Conservation (phyloP, 495 filamentous ascomycete species). For the Talaromyces stipitatus region DNA sequence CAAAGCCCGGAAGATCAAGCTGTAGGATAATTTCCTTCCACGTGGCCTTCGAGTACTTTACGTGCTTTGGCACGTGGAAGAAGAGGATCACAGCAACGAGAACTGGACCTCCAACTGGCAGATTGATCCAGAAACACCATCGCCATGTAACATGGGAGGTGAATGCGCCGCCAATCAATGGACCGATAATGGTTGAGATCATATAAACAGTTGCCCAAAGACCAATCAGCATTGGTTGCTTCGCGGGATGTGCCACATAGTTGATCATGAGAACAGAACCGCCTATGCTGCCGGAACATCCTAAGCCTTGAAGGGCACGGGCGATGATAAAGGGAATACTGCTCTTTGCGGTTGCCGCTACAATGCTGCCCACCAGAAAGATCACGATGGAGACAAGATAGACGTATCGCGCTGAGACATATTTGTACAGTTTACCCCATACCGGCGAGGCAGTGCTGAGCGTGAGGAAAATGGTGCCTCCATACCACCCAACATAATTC, state of each 20-base stretch:
- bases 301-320: not conserved
- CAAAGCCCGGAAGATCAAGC: constrained; percentile 19
- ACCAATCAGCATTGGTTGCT: not conserved
- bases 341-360: no score
- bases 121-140: constrained; percentile 73
- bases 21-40: constrained; percentile 23
- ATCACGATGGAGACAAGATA: no score
- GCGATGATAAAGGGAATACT: no score
- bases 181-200: constrained; percentile 20
- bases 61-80: constrained; percentile 10
- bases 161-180: constrained; percentile 43
- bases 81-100: constrained; percentile 14
- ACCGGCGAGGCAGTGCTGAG: no score
- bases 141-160: constrained; percentile 54
- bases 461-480: no score
- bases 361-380: no score
- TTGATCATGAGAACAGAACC: not conserved
- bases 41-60: constrained; percentile 9
- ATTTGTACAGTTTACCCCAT: no score
- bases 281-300: not conserved
- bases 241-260: no score
- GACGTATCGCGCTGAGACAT: no score
- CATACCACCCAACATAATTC: no score
- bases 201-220: not conserved
- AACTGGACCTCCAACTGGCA: constrained; percentile 19